Conservation (phyloP, 345 rosid species). For the Aquilaria yunnanensis region DNA sequence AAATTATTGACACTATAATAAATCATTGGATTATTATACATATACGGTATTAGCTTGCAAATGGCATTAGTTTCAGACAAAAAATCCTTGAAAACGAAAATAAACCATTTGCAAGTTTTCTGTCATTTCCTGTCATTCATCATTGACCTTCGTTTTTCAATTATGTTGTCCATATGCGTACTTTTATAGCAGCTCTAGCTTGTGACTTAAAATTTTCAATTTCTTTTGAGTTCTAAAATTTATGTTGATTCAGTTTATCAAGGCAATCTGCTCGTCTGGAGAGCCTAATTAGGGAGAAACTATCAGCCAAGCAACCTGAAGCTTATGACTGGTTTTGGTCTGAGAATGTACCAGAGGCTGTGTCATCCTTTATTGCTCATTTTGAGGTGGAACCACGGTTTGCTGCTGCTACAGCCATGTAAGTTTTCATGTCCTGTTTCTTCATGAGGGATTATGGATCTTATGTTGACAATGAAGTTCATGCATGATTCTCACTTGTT, state of each 20-base stretch:
- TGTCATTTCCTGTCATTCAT: too few species aligned
- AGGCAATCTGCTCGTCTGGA: slow-evolving; percentile 78
- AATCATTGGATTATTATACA: too few species aligned
- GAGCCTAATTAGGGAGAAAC: slow-evolving; percentile 74
- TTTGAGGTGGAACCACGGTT: slow-evolving; percentile 64
- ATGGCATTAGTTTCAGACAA: too few species aligned
- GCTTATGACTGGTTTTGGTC: slow-evolving; percentile 79
- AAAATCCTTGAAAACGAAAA: too few species aligned
- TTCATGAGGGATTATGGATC: slow-evolving; percentile 10
- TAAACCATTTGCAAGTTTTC: too few species aligned
- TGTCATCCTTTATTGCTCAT: slow-evolving; percentile 51
- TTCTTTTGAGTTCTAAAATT: too few species aligned
- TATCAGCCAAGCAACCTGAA: slow-evolving; percentile 72
- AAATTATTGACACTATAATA: too few species aligned
- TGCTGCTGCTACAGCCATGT: slow-evolving; percentile 54
- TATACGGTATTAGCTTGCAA: too few species aligned
- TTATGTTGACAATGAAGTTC: slow-evolving; percentile 11
- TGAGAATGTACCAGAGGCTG: slow-evolving; percentile 60
- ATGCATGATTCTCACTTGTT: slow-evolving; percentile 12
- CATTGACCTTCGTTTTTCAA: too few species aligned
- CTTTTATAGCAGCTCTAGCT: too few species aligned
- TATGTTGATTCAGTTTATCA: slow-evolving; percentile 51
- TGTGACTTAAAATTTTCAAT: too few species aligned
- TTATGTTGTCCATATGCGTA: too few species aligned
- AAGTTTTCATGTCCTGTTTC: slow-evolving; percentile 20